These are phyloP conservation scores for Amanita rimosa DNA, from an alignment of 768 basidiomycete genomes.

Conservation along the genomic window DNA sequence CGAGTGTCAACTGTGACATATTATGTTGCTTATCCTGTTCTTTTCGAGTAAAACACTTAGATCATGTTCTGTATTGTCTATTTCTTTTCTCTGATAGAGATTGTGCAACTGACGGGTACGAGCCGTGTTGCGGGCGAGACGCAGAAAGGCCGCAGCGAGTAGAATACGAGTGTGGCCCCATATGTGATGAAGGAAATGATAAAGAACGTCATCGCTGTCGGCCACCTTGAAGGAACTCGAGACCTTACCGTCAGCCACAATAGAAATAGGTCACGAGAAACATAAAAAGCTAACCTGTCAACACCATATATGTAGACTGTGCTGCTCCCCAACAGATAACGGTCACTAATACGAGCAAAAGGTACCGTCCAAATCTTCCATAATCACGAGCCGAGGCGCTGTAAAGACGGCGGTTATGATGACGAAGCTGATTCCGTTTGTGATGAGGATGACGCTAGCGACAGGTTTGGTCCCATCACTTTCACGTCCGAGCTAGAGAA, in stretches of 20 bases:
- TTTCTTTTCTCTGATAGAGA: slow-evolving; percentile 48
- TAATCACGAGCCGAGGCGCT: slow-evolving; percentile 70
- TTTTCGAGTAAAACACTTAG: slow-evolving; percentile 70
- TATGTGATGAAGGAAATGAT: slow-evolving; percentile 74
- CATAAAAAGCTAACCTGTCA: slow-evolving; percentile 36
- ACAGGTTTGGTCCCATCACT: slow-evolving; percentile 66
- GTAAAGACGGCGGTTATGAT: slow-evolving; percentile 79
- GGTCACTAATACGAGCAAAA: slow-evolving; percentile 61
- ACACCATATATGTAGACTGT: slow-evolving; percentile 65
- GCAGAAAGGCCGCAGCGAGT: slow-evolving; percentile 67
- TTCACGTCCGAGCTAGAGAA: too few relatives aligned
- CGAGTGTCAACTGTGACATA: too few relatives aligned
- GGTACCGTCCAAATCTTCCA: slow-evolving; percentile 67
- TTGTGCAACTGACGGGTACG: slow-evolving; percentile 44
- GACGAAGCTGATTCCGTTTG: slow-evolving; percentile 69
- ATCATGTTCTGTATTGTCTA: slow-evolving; percentile 54
- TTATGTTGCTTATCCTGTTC: slow-evolving; percentile 81
- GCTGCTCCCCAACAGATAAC: slow-evolving; percentile 73
- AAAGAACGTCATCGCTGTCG: slow-evolving; percentile 65
- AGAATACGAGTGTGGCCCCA: slow-evolving; percentile 76
- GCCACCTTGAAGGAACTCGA: slow-evolving; percentile 58
- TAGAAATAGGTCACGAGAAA: background rate
- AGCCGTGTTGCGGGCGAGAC: slow-evolving; percentile 68
- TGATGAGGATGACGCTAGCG: slow-evolving; percentile 63
- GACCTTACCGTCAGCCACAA: background rate